These are phyloP conservation scores for Trypanosoma vivax DNA, from an alignment of 208 protist genomes.

Conservation along the genomic window DNA sequence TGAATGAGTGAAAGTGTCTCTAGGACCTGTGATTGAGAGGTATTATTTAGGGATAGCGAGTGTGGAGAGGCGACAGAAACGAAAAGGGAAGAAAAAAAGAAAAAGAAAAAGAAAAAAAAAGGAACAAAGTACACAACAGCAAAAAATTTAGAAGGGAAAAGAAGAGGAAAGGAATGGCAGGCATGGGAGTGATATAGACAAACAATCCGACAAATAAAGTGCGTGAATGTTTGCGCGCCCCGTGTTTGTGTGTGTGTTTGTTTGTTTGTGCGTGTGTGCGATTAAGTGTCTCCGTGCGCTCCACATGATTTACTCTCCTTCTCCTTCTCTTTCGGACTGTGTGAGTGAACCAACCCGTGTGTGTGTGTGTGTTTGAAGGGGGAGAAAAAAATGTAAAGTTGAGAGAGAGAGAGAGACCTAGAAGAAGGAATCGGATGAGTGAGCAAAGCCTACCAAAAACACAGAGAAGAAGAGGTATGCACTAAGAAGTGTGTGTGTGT, in stretches of 20 bases:
- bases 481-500: too few relatives aligned
- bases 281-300: not conserved
- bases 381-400: too few relatives aligned
- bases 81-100: conserved; percentile 2
- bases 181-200: not conserved
- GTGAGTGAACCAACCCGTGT: too few relatives aligned
- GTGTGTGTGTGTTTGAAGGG: too few relatives aligned
- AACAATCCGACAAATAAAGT: not conserved
- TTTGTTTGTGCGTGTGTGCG: not conserved
- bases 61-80: conserved; percentile 8
- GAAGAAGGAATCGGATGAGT: too few relatives aligned
- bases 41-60: not conserved
- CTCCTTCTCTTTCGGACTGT: too few relatives aligned
- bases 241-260: not conserved
- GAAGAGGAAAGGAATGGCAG: conserved; percentile 1
- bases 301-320: too few relatives aligned
- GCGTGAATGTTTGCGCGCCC: too few relatives aligned
- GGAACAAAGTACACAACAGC: not conserved
- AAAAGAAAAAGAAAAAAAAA: conserved; percentile 15
- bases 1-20: not conserved
- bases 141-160: not conserved
- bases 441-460: too few relatives aligned
- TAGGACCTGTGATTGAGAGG: not conserved
- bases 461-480: too few relatives aligned
- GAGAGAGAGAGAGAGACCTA: too few relatives aligned